Base-by-base conservation (phyloP, 2,329 filamentous ascomycete genomes). In the Lachnellula arida region DNA sequence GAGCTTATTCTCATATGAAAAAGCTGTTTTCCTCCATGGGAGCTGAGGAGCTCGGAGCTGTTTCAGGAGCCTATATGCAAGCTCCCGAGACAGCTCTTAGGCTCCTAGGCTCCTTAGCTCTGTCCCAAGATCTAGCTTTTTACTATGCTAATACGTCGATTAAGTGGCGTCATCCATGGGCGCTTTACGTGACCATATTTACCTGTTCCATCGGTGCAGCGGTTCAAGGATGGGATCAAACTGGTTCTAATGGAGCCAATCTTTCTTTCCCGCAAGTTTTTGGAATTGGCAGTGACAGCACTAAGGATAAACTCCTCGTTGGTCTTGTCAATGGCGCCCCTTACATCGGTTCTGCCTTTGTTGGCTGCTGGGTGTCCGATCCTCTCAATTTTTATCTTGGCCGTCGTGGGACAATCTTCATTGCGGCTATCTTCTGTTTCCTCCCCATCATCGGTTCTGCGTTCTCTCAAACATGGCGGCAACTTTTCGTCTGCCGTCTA, bases 131-230 rank as follows among this genome's bases (percentile, higher is more conserved):
- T 23, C 22, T 23, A 23, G 22, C 3, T 23, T 5, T 23, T 4
- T 23, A 23, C 22, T 23, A 5, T 23, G 22, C 22, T 23, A 23
- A 23, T 23, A 23, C 22, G 22, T 23, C 3, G 22, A 5, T 23
- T 23, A 23, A 85, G 66, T 90, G 87, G 83, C 77, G 80, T 57
- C 78, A 86, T 32, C 84, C 87, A 0, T 74, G 66, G 65, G 78
- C 79, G 48, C 75, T 90, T 7, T 86, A 85, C 71, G 75, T 87
- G 60, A 88, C 87, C 28, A 86, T 89, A 61, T 74, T 81, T 11
- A 81, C 83, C 22, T 88, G 84, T 69, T 87, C 86, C 43, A 81
- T 89, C 51, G 85, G 84, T 50, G 86, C 86, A 15, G 84, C 85
- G n/a, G 84, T 88, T 9, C 82, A 86, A 60, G 73, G 70, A 17